A percentile compares a stretch with the other conserved stretches of the same genome.
phyloP scores from a whole-genome alignment of 768 basidiomycete species.

The Strobilomyces confusus region DNA sequence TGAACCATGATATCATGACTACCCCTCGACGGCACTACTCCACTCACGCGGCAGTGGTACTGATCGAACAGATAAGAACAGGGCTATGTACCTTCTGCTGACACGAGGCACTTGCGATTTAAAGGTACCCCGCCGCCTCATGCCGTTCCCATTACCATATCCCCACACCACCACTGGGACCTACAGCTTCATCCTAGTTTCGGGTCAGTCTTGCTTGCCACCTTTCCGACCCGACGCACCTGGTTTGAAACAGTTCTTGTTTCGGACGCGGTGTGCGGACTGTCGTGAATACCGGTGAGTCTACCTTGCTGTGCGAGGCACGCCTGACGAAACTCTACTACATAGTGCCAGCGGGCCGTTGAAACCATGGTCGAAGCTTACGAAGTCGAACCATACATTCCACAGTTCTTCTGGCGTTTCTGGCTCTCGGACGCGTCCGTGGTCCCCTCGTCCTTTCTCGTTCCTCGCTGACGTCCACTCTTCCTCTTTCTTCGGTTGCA shows the following conservation, averaged over 20 bases:
- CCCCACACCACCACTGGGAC: conserved; percentile 3
- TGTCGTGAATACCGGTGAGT: neutral
- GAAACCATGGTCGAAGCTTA: neutral
- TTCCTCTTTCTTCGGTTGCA: neutral
- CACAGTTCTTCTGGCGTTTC: conserved; percentile 46
- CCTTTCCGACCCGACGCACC: neutral
- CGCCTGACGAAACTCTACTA: neutral
- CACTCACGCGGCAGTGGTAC: neutral
- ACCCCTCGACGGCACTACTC: neutral
- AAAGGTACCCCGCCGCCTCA: conserved; percentile 6
- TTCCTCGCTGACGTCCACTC: neutral
- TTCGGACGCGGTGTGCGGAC: neutral
- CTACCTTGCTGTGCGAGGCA: neutral
- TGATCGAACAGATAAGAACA: neutral
- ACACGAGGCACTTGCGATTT: conserved; percentile 11
- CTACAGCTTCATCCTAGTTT: neutral
- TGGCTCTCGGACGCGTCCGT: conserved; percentile 46
- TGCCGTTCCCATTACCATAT: neutral
- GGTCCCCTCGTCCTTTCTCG: neutral
- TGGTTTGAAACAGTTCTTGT: neutral
- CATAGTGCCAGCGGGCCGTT: too few species aligned
- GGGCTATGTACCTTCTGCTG: conserved; percentile 7
- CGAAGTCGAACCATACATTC: conserved; percentile 38
- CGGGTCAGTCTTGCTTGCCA: neutral
- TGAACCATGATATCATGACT: neutral